Base-by-base conservation (phyloP, 2,329 filamentous ascomycete species). In the Beauveria brongniartii region DNA sequence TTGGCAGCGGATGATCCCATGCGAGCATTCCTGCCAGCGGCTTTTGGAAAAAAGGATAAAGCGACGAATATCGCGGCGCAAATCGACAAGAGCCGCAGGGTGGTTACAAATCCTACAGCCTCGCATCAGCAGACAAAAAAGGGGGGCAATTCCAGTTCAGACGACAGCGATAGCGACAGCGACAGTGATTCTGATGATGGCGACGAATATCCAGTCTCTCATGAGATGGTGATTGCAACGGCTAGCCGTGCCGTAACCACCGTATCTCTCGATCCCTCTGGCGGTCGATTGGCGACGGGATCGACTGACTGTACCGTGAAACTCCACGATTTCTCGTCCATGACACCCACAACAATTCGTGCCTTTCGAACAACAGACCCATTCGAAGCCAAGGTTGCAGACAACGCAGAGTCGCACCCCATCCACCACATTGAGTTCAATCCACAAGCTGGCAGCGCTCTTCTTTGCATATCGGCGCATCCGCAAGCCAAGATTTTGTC, bases 311-410 rank as follows among this genome's bases (percentile, higher is more conserved):
- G 92, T 73, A 90, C 86, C 1, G 78, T 97, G 68, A 97, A 97
- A 71, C 80, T 99, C 20, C 92, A 97, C 76, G 93, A 99, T 72
- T 96, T 99, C 72, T 86, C 92, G 3, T 90, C 92, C 52, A 95
- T 99, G 88, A 97, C 93, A 0, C 91, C 92, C 1, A 94, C 92
- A 5, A 97, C 94, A 0, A 82, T 99, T 56, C 89, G 93, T 67
- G 91, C 94, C 1, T 99, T 99, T 81, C 92, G 91, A 70, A 92
- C 88, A 9, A 81, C 97, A 53, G 93, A 99, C 70, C 93, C 94
- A 0, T 92, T 88, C 67, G 84, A 86, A 56, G 84, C 86, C 30
- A 96, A 95, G 71, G 65, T 69, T 50, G 82, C 85, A 4, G 81
- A 88, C 5, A 85, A 81, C 60, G 82, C 88, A 43, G 94, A 97